These are phyloP conservation scores for Begonia peltatifolia DNA, from an alignment of 306 rosid species.

Conservation along the genomic window DNA sequence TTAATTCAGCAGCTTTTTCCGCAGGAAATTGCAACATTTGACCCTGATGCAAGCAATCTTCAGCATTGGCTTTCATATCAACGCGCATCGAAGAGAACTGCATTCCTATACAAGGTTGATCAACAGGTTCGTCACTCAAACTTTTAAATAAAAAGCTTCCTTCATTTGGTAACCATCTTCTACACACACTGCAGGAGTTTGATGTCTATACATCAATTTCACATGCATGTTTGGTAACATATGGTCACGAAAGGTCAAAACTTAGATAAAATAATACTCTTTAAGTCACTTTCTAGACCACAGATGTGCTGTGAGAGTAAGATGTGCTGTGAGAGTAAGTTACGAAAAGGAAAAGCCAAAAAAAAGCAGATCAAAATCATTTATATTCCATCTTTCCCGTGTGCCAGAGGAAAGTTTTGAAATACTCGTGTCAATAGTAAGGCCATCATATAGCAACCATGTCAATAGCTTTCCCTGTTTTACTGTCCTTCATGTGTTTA, in stretches of 20 bases:
- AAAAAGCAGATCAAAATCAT: background rate
- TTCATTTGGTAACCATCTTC: conserved; percentile 27
- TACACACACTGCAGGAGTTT: conserved; percentile 32
- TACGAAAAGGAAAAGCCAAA: background rate
- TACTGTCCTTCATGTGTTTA: conserved; percentile 3
- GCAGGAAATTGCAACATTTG: conserved; percentile 27
- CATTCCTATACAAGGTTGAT: conserved; percentile 30
- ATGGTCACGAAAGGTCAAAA: no score
- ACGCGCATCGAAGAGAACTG: conserved; percentile 22
- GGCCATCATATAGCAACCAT: background rate
- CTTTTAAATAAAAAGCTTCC: conserved; percentile 21
- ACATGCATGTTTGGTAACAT: no score
- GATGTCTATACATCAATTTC: background rate
- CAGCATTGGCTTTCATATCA: conserved; percentile 27
- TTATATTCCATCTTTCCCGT: background rate
- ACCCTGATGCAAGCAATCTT: conserved; percentile 26
- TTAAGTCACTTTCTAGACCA: no score
- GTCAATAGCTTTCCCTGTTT: no score
- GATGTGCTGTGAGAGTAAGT: no score
- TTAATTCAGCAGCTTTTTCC: conserved; percentile 29
- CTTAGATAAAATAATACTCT: no score
- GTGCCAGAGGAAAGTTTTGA: background rate
- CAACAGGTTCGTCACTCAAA: conserved; percentile 16
- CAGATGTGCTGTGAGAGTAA: no score
- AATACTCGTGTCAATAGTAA: background rate